phyloP scores from a whole-genome alignment of 1,284 basidiomycete species.

The Leccinum subatratum region DNA sequence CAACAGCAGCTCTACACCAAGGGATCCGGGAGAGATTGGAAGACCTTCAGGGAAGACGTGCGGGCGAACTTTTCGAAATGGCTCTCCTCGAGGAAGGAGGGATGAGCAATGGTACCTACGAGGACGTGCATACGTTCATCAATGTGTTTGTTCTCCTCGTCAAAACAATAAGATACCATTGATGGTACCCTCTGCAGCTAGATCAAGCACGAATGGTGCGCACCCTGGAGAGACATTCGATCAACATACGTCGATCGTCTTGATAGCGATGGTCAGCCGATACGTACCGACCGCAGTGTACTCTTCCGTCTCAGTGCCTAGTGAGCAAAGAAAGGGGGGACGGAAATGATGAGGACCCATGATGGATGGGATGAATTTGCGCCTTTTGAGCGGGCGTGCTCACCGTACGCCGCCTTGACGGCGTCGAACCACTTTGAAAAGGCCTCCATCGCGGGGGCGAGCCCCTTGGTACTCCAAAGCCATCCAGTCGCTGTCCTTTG shows the following conservation, averaged over 20 bases:
- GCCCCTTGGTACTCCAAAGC: conserved; percentile 6
- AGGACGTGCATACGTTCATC: neutral
- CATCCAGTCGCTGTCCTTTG: conserved; percentile 1
- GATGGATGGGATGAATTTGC: neutral
- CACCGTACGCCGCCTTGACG: conserved; percentile 22
- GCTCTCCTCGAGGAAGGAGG: conserved; percentile 48
- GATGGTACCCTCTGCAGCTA: conserved; percentile 40
- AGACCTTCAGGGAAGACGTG: conserved; percentile 27
- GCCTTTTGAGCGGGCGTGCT: neutral
- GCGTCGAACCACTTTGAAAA: conserved; percentile 24
- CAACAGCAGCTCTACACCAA: too few species aligned
- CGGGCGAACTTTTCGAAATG: conserved; percentile 46
- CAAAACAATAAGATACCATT: neutral
- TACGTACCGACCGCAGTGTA: conserved; percentile 37
- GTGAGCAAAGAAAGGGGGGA: neutral
- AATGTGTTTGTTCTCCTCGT: neutral
- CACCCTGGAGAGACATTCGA: conserved; percentile 37
- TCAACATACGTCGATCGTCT: neutral
- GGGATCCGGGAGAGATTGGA: neutral
- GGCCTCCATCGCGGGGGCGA: conserved; percentile 5
- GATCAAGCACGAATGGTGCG: conserved; percentile 45
- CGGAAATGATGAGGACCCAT: neutral
- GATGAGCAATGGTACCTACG: conserved; percentile 50
- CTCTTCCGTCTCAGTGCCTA: conserved; percentile 24
- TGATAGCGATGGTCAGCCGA: too few species aligned